Evolutionary conservation across 164 flowering plant species (phyloP).

Genomic region (Berberis vulgaris): DNA sequence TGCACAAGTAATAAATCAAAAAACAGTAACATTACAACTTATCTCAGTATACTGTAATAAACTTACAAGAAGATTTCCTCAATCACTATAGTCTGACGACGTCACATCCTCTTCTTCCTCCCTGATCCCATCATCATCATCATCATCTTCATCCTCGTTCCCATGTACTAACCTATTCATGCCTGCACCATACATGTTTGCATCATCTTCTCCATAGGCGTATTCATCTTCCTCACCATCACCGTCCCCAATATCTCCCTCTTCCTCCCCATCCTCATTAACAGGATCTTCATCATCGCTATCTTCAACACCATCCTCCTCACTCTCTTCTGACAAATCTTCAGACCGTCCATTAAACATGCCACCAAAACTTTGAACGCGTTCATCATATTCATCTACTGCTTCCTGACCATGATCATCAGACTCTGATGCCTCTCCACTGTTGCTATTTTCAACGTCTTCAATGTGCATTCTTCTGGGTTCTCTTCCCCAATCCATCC

Average conservation of each 20-base stretch:
- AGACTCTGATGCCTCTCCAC: constrained; percentile 39
- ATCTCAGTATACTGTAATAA: constrained; percentile 2
- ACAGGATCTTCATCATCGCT: constrained; percentile 25
- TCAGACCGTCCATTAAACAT: constrained; percentile 20
- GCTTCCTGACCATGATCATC: constrained; percentile 42
- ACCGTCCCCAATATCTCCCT: constrained; percentile 18
- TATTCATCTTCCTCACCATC: constrained; percentile 23
- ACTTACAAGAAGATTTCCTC: constrained; percentile 1
- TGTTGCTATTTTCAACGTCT: constrained; percentile 27
- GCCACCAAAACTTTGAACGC: constrained; percentile 18
- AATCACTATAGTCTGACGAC: constrained; percentile 54
- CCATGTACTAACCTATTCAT: constrained; percentile 6
- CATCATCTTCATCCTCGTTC: constrained; percentile 29
- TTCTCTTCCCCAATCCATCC: constrained; percentile 25
- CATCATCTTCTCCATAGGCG: constrained; percentile 24
- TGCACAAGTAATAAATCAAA: not conserved
- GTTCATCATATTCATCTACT: constrained; percentile 44
- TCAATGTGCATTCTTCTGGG: constrained; percentile 20
- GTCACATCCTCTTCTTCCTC: constrained; percentile 20
- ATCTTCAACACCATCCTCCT: constrained; percentile 24
- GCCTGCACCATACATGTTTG: constrained; percentile 1
- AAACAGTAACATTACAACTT: not conserved
- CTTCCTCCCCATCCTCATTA: not conserved
- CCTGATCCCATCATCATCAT: constrained; percentile 16
- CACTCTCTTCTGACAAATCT: constrained; percentile 27